Base-by-base conservation (phyloP, 768 basidiomycete genomes). In the Tricholomella constricta region DNA sequence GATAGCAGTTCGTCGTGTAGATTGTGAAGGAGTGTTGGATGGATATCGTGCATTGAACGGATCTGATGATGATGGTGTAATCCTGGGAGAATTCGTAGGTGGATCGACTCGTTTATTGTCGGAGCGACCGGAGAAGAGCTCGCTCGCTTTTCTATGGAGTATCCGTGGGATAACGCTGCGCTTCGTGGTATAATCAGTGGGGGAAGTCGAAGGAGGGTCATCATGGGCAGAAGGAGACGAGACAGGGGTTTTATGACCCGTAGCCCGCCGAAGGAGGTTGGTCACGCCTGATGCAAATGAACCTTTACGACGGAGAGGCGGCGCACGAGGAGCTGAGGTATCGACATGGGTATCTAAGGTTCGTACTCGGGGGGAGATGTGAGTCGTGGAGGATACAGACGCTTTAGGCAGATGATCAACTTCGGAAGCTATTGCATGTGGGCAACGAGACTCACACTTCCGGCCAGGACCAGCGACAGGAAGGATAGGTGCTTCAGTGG, bases 231-330 rank as follows among this genome's bases (percentile, higher is more conserved):
- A 15, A 32, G 26, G 54, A 41, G 36, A 11, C 17, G 40, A 38
- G 42, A 17, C 35, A n/a, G 57, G 37, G 14, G 57, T n/a, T 61
- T 62, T 69, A 38, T 73, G 66, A 14, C 72, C 69, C 6, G 72
- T 71, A n/a, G 72, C 72, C 42, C 71, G 66, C 48, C 73, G 72
- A n/a, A 78, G 52, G 14, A 78, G 62, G 45, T 58, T 72, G 20
- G 69, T 61, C 10, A 78, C 65, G 20, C 65, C 68, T 6, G 65
- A 63, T 6, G 64, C 56, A 14, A 71, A 66, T 4, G 70, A 67
- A 12, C 45, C 53, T 45, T 60, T 57, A 62, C 46, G 63, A 59
- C 25, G 66, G 57, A 46, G 60, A 44, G 14, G 62, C 57, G 36
- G 59, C 43, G 45, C 58, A 45, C 35, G 57, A 44, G 31, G 45